Evolutionary conservation across 305 asterid genomes (phyloP).

Genomic region (Fraxinus floribunda): DNA sequence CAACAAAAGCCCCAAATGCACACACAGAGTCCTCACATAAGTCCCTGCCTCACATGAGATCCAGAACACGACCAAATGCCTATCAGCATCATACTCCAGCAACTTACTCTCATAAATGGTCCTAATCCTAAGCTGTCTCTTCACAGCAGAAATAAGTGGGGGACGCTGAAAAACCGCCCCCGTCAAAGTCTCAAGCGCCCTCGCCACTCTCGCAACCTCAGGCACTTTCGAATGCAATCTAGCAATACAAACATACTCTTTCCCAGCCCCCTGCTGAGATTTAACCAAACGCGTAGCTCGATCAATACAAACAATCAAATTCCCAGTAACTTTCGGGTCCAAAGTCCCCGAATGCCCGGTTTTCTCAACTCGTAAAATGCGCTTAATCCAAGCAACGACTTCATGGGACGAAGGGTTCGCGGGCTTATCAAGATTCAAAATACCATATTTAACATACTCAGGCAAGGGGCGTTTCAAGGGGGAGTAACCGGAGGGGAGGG

Average conservation of each 20-base stretch:
- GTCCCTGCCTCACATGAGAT: constrained; percentile 98
- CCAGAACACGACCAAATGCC: constrained; percentile 93
- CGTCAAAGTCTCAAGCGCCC: constrained; percentile 80
- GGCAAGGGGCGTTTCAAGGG: constrained; percentile 74
- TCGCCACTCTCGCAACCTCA: constrained; percentile 70
- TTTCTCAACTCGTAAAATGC: constrained; percentile 81
- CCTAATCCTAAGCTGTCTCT: constrained; percentile 88
- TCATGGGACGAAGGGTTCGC: constrained; percentile 91
- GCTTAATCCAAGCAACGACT: constrained; percentile 91
- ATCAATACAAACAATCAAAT: constrained; percentile 86
- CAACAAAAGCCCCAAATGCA: constrained; percentile 84
- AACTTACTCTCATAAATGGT: constrained; percentile 90
- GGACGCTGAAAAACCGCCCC: constrained; percentile 97
- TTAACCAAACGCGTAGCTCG: constrained; percentile 89
- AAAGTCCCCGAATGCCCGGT: constrained; percentile 96
- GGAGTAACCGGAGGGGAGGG: constrained; percentile 38
- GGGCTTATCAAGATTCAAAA: constrained; percentile 82
- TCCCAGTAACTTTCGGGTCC: constrained; percentile 95
- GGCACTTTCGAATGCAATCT: constrained; percentile 75
- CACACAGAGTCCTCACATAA: constrained; percentile 90
- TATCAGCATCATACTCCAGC: constrained; percentile 73
- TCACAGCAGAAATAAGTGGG: constrained; percentile 88
- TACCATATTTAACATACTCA: constrained; percentile 81
- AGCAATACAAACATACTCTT: constrained; percentile 87
- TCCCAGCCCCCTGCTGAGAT: constrained; percentile 95